Evolutionary conservation across 768 basidiomycete genomes (phyloP).

Genomic region (Rhizopogon salebrosus): DNA sequence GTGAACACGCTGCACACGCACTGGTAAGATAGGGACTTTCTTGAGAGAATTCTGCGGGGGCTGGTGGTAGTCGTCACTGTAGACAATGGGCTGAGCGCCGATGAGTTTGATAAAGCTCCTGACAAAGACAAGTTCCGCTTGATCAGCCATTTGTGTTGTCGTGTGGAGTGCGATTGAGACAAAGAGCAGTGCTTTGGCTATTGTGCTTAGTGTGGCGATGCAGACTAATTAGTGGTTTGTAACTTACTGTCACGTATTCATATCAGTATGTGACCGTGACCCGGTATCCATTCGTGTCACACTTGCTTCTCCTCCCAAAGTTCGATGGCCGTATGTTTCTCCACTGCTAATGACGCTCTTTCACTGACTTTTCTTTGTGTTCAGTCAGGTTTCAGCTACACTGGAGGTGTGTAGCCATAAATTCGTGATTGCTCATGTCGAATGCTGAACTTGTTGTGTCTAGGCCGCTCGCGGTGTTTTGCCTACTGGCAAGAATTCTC

Average conservation of each 20-base stretch:
- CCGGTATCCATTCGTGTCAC: conserved; percentile 12
- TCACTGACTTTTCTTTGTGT: conserved; percentile 9
- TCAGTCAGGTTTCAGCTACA: conserved; percentile 64
- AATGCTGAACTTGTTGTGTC: background rate
- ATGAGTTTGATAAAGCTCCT: conserved; percentile 61
- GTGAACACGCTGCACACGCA: conserved; percentile 27
- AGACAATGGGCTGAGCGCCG: conserved; percentile 61
- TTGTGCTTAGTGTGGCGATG: background rate
- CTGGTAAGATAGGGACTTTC: conserved; percentile 66
- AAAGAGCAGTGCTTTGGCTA: background rate
- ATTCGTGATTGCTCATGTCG: background rate
- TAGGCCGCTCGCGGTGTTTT: conserved; percentile 85
- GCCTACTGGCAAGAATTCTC: conserved; percentile 89
- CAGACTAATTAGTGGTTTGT: background rate
- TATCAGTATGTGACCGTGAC: conserved; percentile 11
- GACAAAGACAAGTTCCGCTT: conserved; percentile 55
- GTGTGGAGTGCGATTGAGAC: background rate
- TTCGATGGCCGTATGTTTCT: conserved; percentile 34
- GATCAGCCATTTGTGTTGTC: conserved; percentile 43
- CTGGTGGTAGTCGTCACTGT: conserved; percentile 73
- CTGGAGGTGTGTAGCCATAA: conserved; percentile 42
- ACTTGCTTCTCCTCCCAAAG: conserved; percentile 6
- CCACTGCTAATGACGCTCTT: background rate
- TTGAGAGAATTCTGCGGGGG: conserved; percentile 60
- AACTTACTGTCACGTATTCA: background rate